Conservation (phyloP, 2,329 filamentous ascomycete genomes). For the Xylaria sp. region DNA sequence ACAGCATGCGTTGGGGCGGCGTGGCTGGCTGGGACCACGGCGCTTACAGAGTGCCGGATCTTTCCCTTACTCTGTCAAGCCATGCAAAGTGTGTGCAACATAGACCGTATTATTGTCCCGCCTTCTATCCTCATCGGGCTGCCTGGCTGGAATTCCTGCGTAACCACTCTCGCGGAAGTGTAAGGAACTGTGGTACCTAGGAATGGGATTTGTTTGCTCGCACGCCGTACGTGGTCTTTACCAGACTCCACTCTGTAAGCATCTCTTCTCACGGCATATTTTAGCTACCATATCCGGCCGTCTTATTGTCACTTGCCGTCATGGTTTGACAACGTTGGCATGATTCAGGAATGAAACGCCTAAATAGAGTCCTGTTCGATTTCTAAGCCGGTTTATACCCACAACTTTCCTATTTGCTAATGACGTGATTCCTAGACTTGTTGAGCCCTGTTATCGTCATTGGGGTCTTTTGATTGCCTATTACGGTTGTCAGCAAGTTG, state of each 20-base stretch:
- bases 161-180: conserved; percentile 36
- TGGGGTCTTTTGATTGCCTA: conserved; percentile 31
- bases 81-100: conserved; percentile 38
- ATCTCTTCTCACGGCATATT: conserved; percentile 32
- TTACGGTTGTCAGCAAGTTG: conserved; percentile 20
- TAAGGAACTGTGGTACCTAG: conserved; percentile 30
- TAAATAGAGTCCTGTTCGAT: conserved; percentile 18
- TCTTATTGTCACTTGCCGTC: conserved; percentile 26
- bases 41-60: conserved; percentile 15
- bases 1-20: conserved; percentile 23
- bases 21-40: conserved; percentile 8
- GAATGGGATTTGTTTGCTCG: conserved; percentile 27
- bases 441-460: conserved; percentile 24
- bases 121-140: conserved; percentile 28
- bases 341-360: conserved; percentile 18
- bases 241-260: conserved; percentile 36
- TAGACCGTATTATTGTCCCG: conserved; percentile 32
- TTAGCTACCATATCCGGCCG: conserved; percentile 30
- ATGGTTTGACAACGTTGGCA: conserved; percentile 23
- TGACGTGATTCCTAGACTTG: conserved; percentile 29
- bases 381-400: conserved; percentile 16
- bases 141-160: conserved; percentile 33
- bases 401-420: conserved; percentile 29
- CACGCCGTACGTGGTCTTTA: conserved; percentile 23
- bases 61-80: conserved; percentile 33